phyloP scores from a whole-genome alignment of 805 yeast genomes.

The Suhomyces sp. region DNA sequence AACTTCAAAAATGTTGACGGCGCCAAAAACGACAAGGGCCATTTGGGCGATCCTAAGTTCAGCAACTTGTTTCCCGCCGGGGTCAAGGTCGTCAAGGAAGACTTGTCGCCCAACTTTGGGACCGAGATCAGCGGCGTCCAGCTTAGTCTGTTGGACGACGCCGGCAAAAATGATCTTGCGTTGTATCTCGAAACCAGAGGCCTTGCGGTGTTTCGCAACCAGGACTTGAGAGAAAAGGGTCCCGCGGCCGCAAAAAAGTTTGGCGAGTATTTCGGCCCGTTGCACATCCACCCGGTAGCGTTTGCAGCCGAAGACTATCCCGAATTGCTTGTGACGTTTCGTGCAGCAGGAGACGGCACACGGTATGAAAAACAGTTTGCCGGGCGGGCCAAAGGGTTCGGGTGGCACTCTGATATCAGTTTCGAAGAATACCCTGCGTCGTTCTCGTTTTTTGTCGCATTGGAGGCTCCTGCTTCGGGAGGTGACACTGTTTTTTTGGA shows the following conservation, averaged over 20 bases:
- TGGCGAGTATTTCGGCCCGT: slow-evolving; percentile 25
- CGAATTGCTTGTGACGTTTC: slow-evolving; percentile 21
- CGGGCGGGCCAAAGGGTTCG: slow-evolving; percentile 7
- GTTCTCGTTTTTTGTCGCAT: slow-evolving; percentile 23
- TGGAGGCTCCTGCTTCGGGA: slow-evolving; percentile 25
- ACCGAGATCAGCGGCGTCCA: slow-evolving; percentile 27
- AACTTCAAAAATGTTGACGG: slow-evolving; percentile 18
- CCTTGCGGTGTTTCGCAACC: slow-evolving; percentile 23
- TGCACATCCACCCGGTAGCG: slow-evolving; percentile 25
- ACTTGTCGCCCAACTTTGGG: slow-evolving; percentile 25
- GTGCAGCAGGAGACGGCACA: slow-evolving; percentile 18
- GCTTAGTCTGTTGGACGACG: slow-evolving; percentile 23
- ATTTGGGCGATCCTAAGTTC: slow-evolving; percentile 21
- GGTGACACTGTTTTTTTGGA: slow-evolving; percentile 28
- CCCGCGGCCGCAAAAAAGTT: slow-evolving; percentile 19
- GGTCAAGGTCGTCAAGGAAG: slow-evolving; percentile 12
- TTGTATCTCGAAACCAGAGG: slow-evolving; percentile 24
- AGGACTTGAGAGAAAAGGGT: slow-evolving; percentile 26
- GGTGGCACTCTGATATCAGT: slow-evolving; percentile 26
- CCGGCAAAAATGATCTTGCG: slow-evolving; percentile 26
- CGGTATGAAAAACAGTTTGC: slow-evolving; percentile 17
- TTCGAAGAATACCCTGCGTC: slow-evolving; percentile 26
- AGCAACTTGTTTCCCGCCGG: slow-evolving; percentile 17
- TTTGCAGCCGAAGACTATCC: slow-evolving; percentile 21
- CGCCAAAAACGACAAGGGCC: slow-evolving; percentile 24